Evolutionary conservation across 139 green algal genomes (phyloP), one percentile per base, ranked within the genome.

Genomic region (Chlamydomonas schloesseri): DNA sequence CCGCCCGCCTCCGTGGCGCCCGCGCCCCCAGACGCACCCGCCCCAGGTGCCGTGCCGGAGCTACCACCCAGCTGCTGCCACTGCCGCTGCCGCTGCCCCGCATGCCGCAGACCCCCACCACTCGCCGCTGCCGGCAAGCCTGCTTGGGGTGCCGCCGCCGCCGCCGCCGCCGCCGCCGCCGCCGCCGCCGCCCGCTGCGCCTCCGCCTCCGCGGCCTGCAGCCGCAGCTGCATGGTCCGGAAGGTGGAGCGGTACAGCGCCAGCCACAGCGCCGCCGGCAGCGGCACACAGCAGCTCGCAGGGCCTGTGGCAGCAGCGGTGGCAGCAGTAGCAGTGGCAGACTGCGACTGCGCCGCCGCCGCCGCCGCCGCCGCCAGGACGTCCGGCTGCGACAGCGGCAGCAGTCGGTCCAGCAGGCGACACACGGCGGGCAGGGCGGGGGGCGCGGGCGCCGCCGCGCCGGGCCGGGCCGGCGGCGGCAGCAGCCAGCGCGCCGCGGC

Each of bases 391-490:
- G n/a, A 8, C 65, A 83, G 37, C 37, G 18, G n/a, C 64, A 84
- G 65, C 46, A 84, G 78, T 2, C 29, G 42, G 65, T 84, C 78
- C 42, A 84, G 78, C 46, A 75, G 29, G n/a, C 28, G 13, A 1
- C 36, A 21, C 31, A 64, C 57, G 37, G 31, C 42, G 24, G 42
- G 36, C 77, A 83, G 42, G 6, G 42, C 42, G 29, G 20, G 77
- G 62, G 17, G 77, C 37, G 26, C 28, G 28, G 77, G 33, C 26
- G 37, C 65, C 60, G 37, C 62, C 46, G 46, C 62, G 77, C 36
- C 24, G 42, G 42, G 42, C 42, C 42, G 42, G 42, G 42, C 6
- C 42, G 42, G 42, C 42, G 42, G 42, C 42, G 42, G 42, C 42
- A 50, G 42, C 55, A 62, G 55, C 55, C 20, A 28, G 20, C 55